phyloP scores from a whole-genome alignment of 2,329 filamentous ascomycete genomes.

The Gliomastix tumulicola region DNA sequence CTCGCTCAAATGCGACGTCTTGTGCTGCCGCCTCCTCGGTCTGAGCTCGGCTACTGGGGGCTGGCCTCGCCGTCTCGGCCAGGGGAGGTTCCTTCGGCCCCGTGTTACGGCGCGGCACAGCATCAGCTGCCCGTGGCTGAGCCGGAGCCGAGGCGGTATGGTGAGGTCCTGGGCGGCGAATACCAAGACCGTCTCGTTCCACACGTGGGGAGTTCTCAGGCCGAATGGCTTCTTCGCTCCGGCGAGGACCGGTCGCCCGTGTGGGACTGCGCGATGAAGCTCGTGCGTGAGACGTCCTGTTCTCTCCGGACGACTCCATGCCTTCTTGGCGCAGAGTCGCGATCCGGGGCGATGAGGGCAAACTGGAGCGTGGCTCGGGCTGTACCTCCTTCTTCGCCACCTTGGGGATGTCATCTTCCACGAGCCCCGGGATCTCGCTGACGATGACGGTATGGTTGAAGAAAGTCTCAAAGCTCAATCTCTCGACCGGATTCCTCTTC shows the following conservation, averaged over 20 bases:
- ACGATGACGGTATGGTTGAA: slow-evolving; percentile 70
- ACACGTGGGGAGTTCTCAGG: slow-evolving; percentile 38
- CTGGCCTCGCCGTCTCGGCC: background rate
- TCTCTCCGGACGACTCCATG: background rate
- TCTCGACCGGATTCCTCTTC: slow-evolving; percentile 78
- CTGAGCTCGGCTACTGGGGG: background rate
- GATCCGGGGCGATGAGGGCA: slow-evolving; percentile 18
- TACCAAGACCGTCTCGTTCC: slow-evolving; percentile 40
- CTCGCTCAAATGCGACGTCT: slow-evolving; percentile 83
- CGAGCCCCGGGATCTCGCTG: slow-evolving; percentile 70
- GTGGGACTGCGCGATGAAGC: background rate
- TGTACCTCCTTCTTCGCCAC: slow-evolving; percentile 18
- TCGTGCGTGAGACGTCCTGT: background rate
- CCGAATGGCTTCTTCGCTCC: slow-evolving; percentile 9
- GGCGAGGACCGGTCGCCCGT: slow-evolving; percentile 7
- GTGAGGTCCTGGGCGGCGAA: slow-evolving; percentile 37
- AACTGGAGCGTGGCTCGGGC: too few relatives aligned
- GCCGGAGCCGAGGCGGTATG: slow-evolving; percentile 42
- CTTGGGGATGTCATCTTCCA: slow-evolving; percentile 64
- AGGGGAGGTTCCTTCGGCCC: background rate
- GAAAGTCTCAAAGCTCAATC: slow-evolving; percentile 80
- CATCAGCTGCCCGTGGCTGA: slow-evolving; percentile 23
- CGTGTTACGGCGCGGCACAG: slow-evolving; percentile 8
- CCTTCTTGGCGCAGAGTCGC: background rate
- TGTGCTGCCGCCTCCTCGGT: slow-evolving; percentile 65